A percentile compares a stretch with the other conserved stretches of the same genome.
These are phyloP conservation scores for carrot (Daucus carota) DNA, from an alignment of 129 eudicot genomes.

Conservation along the genomic window DNA sequence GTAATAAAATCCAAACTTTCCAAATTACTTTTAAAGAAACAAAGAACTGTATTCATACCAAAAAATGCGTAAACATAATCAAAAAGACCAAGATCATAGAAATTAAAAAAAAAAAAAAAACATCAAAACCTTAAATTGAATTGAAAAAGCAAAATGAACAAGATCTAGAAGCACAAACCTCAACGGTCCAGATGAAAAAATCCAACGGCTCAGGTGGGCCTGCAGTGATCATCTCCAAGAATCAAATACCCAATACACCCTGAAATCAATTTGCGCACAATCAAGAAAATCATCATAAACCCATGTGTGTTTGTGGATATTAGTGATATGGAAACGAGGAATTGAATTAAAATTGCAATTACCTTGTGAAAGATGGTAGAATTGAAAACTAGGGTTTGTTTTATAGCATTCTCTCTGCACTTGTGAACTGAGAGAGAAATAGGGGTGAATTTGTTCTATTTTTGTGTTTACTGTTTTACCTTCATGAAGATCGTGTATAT, in stretches of 20 bases:
- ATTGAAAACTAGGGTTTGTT: neutral
- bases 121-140: neutral
- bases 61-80: no score
- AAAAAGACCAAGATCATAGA: neutral
- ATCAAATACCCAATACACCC: slow-evolving; percentile 18
- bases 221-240: slow-evolving; percentile 65
- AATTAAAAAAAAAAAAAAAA: neutral
- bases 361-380: neutral
- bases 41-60: neutral
- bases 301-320: neutral
- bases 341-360: neutral
- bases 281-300: neutral
- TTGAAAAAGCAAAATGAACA: neutral
- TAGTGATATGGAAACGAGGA: neutral
- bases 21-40: neutral
- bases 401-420: neutral
- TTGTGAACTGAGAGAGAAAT: neutral
- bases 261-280: neutral
- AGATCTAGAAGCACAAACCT: slow-evolving; percentile 22
- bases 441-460: neutral
- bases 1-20: neutral
- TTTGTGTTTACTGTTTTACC: slow-evolving; percentile 1
- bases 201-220: slow-evolving; percentile 91
- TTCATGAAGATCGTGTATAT: neutral
- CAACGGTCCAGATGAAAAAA: slow-evolving; percentile 93